Evolutionary conservation across 306 rosid genomes (phyloP), one percentile per base, ranked within the genome.

Genomic region (Quercus suber): DNA sequence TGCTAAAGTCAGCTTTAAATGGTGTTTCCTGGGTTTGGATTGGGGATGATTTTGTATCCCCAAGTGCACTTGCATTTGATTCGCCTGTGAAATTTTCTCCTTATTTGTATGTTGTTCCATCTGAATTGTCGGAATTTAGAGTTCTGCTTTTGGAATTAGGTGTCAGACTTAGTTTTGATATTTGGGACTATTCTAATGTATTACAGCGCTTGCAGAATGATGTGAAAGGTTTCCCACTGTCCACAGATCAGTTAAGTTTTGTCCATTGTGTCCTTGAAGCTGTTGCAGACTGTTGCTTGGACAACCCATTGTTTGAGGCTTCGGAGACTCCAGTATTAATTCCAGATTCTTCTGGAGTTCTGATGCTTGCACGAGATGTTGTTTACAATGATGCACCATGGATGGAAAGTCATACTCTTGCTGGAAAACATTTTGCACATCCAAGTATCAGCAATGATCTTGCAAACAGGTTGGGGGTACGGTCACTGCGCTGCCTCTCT

Each of bases 381-480:
- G 95, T 92, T 45, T 92, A 88, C 87, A 94, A 94, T 84, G 99
- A 94, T 79, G 99, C 97, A 74, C 99, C 99, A 75, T 94, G 99
- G 99, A 82, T 94, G 89, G 95, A 91, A 73, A 87, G 81, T 75
- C 91, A 74, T 87, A 85, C 92, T 82, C 89, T 86, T 58, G 77
- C 78, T 78, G 97, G 93, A 55, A 94, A 91, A 74, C 91, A 81
- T 76, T 92, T 87, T 84, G 81, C 93, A 60, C 99, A 94, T 91
- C 95, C 97, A 76, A 79, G 87, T 89, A 86, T 94, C 85, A 89
- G 90, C 91, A 89, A 88, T 87, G 99, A 94, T 85, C 86, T 92
- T 84, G 99, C 99, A 41, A 84, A 84, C 84, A 88, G 88, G 85
- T 86, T 94, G 84, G 97, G 97, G 5, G 89, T 94, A 83, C 91